phyloP scores from a whole-genome alignment of 192 early-diverging fungal genomes.

The Backusella liffmaniae region DNA sequence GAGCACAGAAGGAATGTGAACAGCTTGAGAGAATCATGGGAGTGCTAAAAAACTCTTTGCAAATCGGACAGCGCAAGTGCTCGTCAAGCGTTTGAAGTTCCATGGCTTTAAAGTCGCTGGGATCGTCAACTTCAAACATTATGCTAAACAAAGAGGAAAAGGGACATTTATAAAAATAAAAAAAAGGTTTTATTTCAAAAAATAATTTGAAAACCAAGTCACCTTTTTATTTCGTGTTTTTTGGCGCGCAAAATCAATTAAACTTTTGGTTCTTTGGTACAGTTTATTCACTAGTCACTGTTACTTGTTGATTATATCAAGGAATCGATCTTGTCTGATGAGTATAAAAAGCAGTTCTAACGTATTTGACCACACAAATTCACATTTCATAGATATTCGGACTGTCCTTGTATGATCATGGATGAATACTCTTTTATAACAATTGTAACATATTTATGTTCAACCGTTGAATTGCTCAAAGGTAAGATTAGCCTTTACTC shows the following conservation, averaged over 20 bases:
- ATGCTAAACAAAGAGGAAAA: neutral
- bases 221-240: neutral
- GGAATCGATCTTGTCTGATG: too few species aligned
- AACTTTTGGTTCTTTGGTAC: too few species aligned
- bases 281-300: too few species aligned
- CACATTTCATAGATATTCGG: too few species aligned
- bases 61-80: slow-evolving; percentile 71
- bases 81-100: slow-evolving; percentile 62
- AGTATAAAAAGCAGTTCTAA: too few species aligned
- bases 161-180: neutral
- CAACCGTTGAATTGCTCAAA: too few species aligned
- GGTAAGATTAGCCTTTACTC: too few species aligned
- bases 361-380: too few species aligned
- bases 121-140: slow-evolving; percentile 56
- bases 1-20: slow-evolving; percentile 76
- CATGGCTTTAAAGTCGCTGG: slow-evolving; percentile 62
- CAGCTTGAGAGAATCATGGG: slow-evolving; percentile 61
- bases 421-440: too few species aligned
- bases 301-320: too few species aligned
- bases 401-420: too few species aligned
- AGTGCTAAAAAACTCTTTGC: slow-evolving; percentile 68
- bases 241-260: neutral
- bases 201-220: neutral
- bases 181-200: neutral
- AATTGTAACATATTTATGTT: too few species aligned